Base-by-base conservation (phyloP, 495 filamentous ascomycete genomes). In the Penicillium paradoxum region DNA sequence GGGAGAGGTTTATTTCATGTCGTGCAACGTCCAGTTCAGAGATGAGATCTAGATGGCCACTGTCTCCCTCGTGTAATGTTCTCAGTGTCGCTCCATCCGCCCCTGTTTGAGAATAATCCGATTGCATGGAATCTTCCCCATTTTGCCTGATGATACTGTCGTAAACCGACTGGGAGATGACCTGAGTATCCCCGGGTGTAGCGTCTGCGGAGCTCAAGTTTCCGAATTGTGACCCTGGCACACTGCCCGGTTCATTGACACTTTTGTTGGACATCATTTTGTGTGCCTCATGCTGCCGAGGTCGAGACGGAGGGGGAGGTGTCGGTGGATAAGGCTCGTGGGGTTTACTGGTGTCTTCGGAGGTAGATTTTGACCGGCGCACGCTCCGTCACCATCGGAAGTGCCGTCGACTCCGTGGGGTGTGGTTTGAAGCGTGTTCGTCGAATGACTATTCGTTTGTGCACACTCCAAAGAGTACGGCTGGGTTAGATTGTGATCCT, bases 91-190 rank as follows among this genome's bases (percentile, higher is more conserved):
- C 68, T 10, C 54, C 66, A 32, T 74, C 69, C 3, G 55, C 56
- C 25, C 58, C 50, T 29, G 33, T 48, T 55, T 64, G 42, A 49
- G 61, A 34, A 25, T 32, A 51, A 19, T 44, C 63, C 15, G 64
- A 45, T 33, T 54, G 49, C 36, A 68, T 66, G 5, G 66, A 62
- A 3, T 27, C 24, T 30, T 70, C 63, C 15, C 60, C 57, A 55
- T 72, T 72, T 40, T 69, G 62, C 30, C 57, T 66, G 13, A 76
- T 70, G 32, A 77, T 65, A 32, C 70, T 69, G 46, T 78, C 76
- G 49, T 72, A 78, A n/a, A 79, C 70, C 22, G 73, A 76, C 58
- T 78, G 78, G 10, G 78, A 79, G 25, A 79, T 65, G 4, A 75
- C 70, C 54, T 81, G 77, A n/a, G 78, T 81, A 56, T 79, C 77